Evolutionary conservation across 2,329 filamentous ascomycete species (phyloP), one percentile per base, ranked within the genome.

Genomic region (Botrytis medusae): DNA sequence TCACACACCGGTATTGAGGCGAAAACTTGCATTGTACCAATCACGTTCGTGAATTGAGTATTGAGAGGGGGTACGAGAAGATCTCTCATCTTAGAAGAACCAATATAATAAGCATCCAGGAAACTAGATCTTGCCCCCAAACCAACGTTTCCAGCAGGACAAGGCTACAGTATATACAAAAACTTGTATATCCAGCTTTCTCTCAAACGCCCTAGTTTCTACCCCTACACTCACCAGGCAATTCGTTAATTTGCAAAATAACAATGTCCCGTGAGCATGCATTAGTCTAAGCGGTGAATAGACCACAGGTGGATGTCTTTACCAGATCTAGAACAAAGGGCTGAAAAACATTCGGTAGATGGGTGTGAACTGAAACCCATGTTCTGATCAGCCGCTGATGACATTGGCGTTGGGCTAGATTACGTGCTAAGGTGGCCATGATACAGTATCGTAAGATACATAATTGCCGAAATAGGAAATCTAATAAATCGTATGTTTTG

Each of bases 1-100:
- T 48, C 40, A 57, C 65, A 54, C 65, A 72, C 71, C 71, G 71
- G 40, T 69, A 37, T 72, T 59, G 63, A 69, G 71, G 71, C 71
- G 51, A 72, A 72, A 54, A 29, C 18, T 20, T 18, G 34, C 14
- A 25, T 59, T 14, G 37, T 14, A 32, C 62, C 71, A 69, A 72
- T 72, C 20, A 72, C 16, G 42, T 34, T 42, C 29, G 18, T 54
- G 12, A 59, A 46, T 68, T 32, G 48, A 51, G 25, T 68, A 42
- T 57, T 22, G 34, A 68, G 34, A 68, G 34, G 25, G n/a, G 25
- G 22, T 57, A 57, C 34, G 4, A 42, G 48, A 16, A 42, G 18
- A 68, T 42, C 25, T 42, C 25, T 42, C 64, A 68, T 29, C 34
- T 42, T 29, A 32, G 48, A 57, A 57, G 37, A 57, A 42, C 65